Conservation (phyloP, 73 alveolate species). For the Symbiodinium pilosum region DNA sequence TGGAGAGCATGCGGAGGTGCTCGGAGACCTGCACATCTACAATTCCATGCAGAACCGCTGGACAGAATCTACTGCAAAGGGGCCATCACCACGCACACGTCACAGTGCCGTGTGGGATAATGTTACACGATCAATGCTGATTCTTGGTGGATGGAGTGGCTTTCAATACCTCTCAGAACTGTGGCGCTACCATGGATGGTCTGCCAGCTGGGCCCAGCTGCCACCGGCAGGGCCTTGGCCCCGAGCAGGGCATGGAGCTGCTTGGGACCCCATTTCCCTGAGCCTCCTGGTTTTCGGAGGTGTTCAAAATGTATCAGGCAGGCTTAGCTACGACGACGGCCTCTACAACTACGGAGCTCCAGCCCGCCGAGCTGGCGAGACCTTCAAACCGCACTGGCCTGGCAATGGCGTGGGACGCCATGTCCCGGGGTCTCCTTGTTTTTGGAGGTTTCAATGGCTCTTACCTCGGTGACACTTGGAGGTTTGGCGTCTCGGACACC, state of each 20-base stretch:
- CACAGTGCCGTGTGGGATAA: neutral
- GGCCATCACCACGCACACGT: neutral
- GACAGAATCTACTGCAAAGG: neutral
- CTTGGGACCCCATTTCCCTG: neutral
- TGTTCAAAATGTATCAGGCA: neutral
- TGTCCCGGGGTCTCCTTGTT: neutral
- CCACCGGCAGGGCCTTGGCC: neutral
- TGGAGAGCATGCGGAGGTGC: neutral
- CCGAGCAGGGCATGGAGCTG: neutral
- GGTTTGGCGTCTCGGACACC: neutral
- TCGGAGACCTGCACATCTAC: neutral
- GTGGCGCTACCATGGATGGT: neutral
- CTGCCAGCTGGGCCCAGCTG: neutral
- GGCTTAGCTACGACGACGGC: neutral
- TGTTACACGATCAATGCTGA: neutral
- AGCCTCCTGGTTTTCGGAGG: slow-evolving; percentile 5
- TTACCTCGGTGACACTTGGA: neutral
- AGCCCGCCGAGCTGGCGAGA: neutral
- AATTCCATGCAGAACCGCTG: neutral
- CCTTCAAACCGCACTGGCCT: too few relatives aligned
- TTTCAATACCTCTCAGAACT: neutral
- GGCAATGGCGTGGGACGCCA: neutral
- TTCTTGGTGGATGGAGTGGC: slow-evolving; percentile 2
- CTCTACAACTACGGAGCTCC: neutral
- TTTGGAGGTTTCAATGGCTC: slow-evolving; percentile 5